Conservation (phyloP, 2,329 filamentous ascomycete species). For the Fusarium sp. region DNA sequence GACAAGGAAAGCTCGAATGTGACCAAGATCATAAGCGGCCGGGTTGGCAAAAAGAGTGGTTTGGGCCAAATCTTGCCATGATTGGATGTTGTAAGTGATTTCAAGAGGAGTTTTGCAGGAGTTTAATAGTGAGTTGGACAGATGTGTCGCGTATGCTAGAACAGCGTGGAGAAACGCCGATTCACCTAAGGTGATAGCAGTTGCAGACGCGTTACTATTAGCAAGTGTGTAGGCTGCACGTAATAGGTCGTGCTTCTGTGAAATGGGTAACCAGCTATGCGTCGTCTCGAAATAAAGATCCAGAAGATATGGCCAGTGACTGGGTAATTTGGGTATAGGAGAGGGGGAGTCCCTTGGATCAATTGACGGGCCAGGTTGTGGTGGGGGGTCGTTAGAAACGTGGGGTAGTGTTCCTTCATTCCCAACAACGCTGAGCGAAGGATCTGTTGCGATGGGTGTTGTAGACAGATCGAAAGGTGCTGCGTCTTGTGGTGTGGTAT, state of each 20-base stretch:
- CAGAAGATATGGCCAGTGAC: constrained; percentile 10
- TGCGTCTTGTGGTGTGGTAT: not conserved
- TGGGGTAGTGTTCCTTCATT: rapidly evolving
- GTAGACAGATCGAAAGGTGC: not conserved
- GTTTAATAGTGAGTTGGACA: not conserved
- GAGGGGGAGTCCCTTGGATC: rapidly evolving
- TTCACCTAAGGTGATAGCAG: not conserved
- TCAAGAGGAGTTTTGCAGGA: rapidly evolving
- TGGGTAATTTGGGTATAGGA: not conserved
- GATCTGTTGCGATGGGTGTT: no score
- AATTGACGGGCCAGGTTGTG: rapidly evolving
- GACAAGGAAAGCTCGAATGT: constrained; percentile 7
- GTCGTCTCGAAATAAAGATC: constrained; percentile 20
- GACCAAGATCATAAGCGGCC: not conserved
- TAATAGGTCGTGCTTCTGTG: constrained; percentile 18
- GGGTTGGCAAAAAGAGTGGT: not conserved
- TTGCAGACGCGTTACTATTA: rapidly evolving
- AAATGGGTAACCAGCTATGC: constrained; percentile 13
- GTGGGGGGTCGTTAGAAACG: rapidly evolving
- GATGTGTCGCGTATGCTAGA: not conserved
- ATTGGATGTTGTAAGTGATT: not conserved
- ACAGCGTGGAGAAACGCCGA: constrained; percentile 12
- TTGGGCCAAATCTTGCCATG: not conserved
- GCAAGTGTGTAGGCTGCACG: constrained; percentile 5
- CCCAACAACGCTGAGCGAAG: no score